phyloP scores from a whole-genome alignment of 139 green algal genomes.

The Chlorella sp. region DNA sequence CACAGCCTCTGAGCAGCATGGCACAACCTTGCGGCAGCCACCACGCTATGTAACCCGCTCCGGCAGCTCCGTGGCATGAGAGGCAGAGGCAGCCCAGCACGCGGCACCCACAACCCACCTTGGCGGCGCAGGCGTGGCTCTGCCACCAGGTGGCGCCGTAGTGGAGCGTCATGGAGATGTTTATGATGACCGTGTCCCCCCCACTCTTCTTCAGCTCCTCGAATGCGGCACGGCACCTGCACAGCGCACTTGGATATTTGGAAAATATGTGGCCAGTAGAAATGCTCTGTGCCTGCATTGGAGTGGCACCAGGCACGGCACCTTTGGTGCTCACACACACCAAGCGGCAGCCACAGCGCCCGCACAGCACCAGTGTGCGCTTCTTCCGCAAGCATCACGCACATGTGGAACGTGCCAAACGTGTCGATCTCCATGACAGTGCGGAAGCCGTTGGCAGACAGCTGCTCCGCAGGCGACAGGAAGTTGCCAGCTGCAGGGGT shows the following conservation, averaged over 20 bases:
- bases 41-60: no score
- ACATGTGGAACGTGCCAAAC: constrained; percentile 87
- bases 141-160: constrained; percentile 97
- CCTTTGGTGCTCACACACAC: no score
- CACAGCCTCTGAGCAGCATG: not conserved
- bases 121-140: constrained; percentile 34
- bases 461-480: constrained; percentile 77
- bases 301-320: no score
- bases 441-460: constrained; percentile 89
- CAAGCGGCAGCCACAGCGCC: no score
- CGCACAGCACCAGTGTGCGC: no score
- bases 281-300: no score
- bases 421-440: constrained; percentile 98
- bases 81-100: no score
- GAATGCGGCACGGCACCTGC: constrained; percentile 70
- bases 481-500: constrained; percentile 79
- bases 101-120: not conserved
- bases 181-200: constrained; percentile 78
- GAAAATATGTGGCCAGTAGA: no score
- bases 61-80: no score
- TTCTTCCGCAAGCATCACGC: not conserved
- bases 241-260: no score
- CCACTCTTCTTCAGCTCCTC: constrained; percentile 45
- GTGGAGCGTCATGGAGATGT: constrained; percentile 97
- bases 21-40: not conserved